Percentiles rank a stretch among this genome's conserved stretches.
Conservation (phyloP, 2,329 filamentous ascomycete species). For the Penicillium sp. region DNA sequence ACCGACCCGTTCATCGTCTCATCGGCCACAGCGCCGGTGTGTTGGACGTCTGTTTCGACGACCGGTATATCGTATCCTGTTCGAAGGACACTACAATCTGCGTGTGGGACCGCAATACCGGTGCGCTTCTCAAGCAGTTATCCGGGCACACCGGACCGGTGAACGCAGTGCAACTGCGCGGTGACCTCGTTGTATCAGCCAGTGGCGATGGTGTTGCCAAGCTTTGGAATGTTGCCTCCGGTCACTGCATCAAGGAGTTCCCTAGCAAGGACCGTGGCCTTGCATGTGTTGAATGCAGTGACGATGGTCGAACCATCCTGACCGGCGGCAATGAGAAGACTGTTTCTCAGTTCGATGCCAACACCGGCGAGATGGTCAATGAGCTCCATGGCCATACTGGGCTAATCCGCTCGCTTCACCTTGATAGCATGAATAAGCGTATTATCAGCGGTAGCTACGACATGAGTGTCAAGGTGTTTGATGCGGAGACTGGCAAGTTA, state of each 20-base stretch:
- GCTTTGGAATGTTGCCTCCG: conserved; percentile 89
- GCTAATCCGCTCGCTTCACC: conserved; percentile 82
- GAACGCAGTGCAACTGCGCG: conserved; percentile 91
- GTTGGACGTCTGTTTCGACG: conserved; percentile 87
- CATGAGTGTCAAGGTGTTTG: conserved; percentile 89
- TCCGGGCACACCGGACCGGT: conserved; percentile 85
- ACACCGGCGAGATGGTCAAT: conserved; percentile 75
- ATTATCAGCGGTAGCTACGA: conserved; percentile 93
- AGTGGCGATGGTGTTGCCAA: conserved; percentile 90
- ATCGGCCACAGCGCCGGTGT: conserved; percentile 78
- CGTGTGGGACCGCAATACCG: conserved; percentile 83
- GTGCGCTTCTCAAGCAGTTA: conserved; percentile 69
- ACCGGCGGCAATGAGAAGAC: conserved; percentile 93
- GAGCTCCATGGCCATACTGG: conserved; percentile 78
- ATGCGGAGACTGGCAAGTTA: conserved; percentile 72
- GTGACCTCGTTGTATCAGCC: conserved; percentile 87
- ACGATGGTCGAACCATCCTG: conserved; percentile 88
- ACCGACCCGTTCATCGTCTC: conserved; percentile 73
- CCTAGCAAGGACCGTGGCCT: conserved; percentile 84
- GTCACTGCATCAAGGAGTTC: conserved; percentile 85
- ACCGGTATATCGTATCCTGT: conserved; percentile 89
- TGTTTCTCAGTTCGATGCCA: conserved; percentile 93
- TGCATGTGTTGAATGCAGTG: conserved; percentile 91
- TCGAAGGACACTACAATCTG: conserved; percentile 94
- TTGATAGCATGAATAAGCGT: conserved; percentile 79